Percentiles rank a stretch among this genome's conserved stretches.
Evolutionary conservation across 2,329 filamentous ascomycete genomes (phyloP).

Genomic region (Phymatotrichopsis omnivora): DNA sequence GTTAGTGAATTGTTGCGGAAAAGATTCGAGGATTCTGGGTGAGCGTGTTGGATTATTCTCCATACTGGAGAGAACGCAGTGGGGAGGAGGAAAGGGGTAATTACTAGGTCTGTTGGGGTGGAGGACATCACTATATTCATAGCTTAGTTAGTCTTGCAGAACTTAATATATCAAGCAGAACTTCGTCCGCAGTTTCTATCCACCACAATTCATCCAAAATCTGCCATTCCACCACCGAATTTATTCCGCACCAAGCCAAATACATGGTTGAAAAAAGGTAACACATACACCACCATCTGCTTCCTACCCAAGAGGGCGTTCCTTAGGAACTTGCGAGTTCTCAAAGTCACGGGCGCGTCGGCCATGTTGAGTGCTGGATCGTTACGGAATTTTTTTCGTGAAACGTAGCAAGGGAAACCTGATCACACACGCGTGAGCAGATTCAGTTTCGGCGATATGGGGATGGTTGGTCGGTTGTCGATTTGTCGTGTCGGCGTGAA

Average conservation of each 20-base stretch:
- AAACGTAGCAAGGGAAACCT: too few relatives aligned
- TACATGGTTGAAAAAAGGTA: constrained; percentile 21
- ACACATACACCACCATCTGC: constrained; percentile 98
- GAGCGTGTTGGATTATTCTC: too few relatives aligned
- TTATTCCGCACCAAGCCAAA: constrained; percentile 17
- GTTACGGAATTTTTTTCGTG: constrained; percentile 9
- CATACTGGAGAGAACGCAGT: too few relatives aligned
- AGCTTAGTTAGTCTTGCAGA: constrained; percentile 2
- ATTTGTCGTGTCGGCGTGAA: too few relatives aligned
- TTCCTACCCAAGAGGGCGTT: constrained; percentile 98
- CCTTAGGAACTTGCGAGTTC: constrained; percentile 99
- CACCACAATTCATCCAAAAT: background rate
- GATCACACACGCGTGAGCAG: too few relatives aligned
- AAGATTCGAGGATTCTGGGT: too few relatives aligned
- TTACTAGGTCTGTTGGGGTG: constrained; percentile 82
- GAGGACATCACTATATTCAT: constrained; percentile 86
- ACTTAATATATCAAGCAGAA: constrained; percentile 7
- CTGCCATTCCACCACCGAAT: background rate
- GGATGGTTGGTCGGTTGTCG: too few relatives aligned
- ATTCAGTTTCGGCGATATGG: too few relatives aligned
- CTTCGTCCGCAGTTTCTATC: constrained; percentile 16
- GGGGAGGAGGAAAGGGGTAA: background rate
- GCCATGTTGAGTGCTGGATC: constrained; percentile 17
- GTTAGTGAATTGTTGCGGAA: too few relatives aligned
- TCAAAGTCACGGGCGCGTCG: constrained; percentile 26